phyloP scores from a whole-genome alignment of 768 basidiomycete genomes.

The Tubosaeta sp. region DNA sequence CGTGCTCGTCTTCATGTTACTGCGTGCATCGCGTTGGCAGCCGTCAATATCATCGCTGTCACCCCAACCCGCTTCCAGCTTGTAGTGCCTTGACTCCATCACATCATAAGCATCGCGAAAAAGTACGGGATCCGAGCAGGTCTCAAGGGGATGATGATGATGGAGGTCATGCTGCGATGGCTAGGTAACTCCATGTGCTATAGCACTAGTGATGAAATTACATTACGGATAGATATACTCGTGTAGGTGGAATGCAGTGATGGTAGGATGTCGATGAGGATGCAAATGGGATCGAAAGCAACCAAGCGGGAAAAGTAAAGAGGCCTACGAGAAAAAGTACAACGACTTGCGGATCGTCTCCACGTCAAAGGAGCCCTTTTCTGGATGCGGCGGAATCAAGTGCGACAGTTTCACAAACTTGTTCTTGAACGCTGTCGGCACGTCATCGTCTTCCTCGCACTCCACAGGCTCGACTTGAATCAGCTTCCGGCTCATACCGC shows the following conservation, averaged over 20 bases:
- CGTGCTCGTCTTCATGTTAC: too few relatives aligned
- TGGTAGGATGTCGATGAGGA: neutral
- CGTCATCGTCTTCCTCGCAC: constrained; percentile 12
- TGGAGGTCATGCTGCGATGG: too few relatives aligned
- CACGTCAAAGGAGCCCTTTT: constrained; percentile 85
- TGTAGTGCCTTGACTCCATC: too few relatives aligned
- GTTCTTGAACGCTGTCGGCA: constrained; percentile 31
- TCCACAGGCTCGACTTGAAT: constrained; percentile 6
- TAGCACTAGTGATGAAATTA: constrained; percentile 15
- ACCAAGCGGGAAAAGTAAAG: neutral
- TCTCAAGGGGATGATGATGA: too few relatives aligned
- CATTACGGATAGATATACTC: constrained; percentile 15
- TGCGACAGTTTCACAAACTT: constrained; percentile 74
- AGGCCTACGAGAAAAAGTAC: constrained; percentile 87
- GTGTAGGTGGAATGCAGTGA: neutral
- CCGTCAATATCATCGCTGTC: too few relatives aligned
- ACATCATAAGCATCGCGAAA: too few relatives aligned
- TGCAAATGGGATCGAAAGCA: neutral
- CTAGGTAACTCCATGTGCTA: too few relatives aligned
- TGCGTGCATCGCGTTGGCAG: too few relatives aligned
- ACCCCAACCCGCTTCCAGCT: too few relatives aligned
- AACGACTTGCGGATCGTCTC: constrained; percentile 71
- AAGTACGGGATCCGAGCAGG: too few relatives aligned
- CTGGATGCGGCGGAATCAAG: constrained; percentile 75
- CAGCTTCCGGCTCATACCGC: constrained; percentile 16